Base-by-base conservation (phyloP, 306 rosid genomes). In the Vigna hirtella region DNA sequence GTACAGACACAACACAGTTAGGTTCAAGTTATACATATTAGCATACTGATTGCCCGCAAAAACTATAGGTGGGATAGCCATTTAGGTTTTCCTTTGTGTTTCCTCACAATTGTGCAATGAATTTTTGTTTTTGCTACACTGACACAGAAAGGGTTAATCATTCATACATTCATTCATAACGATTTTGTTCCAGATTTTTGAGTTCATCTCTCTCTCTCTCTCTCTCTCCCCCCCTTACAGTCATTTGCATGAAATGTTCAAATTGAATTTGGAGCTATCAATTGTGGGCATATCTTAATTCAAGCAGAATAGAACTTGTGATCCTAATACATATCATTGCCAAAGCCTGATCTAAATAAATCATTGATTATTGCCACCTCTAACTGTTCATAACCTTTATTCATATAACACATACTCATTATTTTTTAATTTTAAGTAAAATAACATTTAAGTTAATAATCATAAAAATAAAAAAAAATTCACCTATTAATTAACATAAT, bases 1-100 rank as follows among this genome's bases (percentile, higher is more conserved):
- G 81, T 80, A 83, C 63, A 83, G 15, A 26, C 15, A 57, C 45
- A 74, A 26, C 15, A 57, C 45, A 74, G 9, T 64, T 48, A 63
- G 47, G 78, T 53, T 15, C 55, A 56, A 47, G 49, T 49, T 43
- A 40, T 55, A 52, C 4, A 48, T 16, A 16, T 9, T 66, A 71
- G 82, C 57, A 22, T 7, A 32, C 34, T 62, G 24, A 30, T 75
- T 66, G 34, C 61, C 75, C 81, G 53, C n/a, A 38, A 24, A 43
- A 40, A 16, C 48, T n/a, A 42, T 17, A 52, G 58, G 15, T 62
- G 22, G 22, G 56, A 15, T 38, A 24, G 22, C 4, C 5, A 52
- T 40, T 76, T 36, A 24, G 70, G 42, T 32, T 76, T 36, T 63
- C 36, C 51, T 18, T 1, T 55, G 24, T 20, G 18, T 76, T 36